Evolutionary conservation across 2,329 filamentous ascomycete species (phyloP).

Genomic region (Pyricularia sp.): DNA sequence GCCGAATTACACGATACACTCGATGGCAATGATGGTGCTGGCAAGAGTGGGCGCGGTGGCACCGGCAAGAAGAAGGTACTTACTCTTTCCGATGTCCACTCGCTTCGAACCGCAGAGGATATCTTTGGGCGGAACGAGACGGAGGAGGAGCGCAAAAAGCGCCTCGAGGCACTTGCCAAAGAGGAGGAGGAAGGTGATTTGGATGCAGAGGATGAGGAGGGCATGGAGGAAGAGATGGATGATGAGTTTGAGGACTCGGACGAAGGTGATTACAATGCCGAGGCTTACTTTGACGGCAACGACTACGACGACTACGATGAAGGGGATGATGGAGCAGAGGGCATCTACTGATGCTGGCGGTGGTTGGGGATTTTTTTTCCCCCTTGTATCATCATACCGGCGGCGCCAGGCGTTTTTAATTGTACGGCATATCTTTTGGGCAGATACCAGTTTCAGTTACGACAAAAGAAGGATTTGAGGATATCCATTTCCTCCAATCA

Average conservation of each 20-base stretch:
- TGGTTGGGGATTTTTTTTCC: background rate
- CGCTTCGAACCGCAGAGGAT: constrained; percentile 36
- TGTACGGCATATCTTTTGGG: background rate
- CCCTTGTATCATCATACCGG: background rate
- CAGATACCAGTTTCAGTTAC: background rate
- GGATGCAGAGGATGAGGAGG: constrained; percentile 26
- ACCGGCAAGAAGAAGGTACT: constrained; percentile 25
- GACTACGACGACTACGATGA: constrained; percentile 41
- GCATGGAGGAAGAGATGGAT: constrained; percentile 24
- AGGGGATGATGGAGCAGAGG: constrained; percentile 32
- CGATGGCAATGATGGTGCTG: constrained; percentile 29
- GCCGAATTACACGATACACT: constrained; percentile 41
- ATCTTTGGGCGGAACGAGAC: constrained; percentile 27
- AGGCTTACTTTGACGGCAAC: constrained; percentile 46
- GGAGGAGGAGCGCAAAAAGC: constrained; percentile 16
- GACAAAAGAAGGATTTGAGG: background rate
- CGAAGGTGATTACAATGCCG: constrained; percentile 48
- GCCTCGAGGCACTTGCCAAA: constrained; percentile 14
- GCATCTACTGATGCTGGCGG: constrained; percentile 8
- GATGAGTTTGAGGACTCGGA: constrained; percentile 45
- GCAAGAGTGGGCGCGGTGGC: constrained; percentile 15
- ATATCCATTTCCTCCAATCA: background rate
- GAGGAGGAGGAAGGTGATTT: constrained; percentile 37
- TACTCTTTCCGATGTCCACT: constrained; percentile 32
- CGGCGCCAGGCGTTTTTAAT: constrained; percentile 1